A percentile compares a stretch with the other conserved stretches of the same genome.
Conservation (phyloP, 2,329 filamentous ascomycete genomes). For the Ceratocystis huliohia region DNA sequence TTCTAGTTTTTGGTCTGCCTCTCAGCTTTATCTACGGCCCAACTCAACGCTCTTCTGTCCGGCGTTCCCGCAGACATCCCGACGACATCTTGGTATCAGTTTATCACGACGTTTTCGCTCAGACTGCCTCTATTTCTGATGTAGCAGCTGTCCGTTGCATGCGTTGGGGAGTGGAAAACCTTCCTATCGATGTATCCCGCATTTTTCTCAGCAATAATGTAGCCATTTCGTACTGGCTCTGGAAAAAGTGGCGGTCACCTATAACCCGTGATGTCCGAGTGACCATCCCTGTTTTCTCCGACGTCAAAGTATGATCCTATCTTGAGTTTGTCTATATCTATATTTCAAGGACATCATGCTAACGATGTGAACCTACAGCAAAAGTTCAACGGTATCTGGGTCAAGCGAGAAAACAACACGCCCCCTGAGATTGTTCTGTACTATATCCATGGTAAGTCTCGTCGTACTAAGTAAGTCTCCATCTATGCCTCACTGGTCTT, state of each 20-base stretch:
- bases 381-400: conserved; percentile 55
- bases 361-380: conserved; percentile 17
- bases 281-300: conserved; percentile 46
- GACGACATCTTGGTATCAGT: conserved; percentile 19
- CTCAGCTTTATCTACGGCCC: conserved; percentile 15
- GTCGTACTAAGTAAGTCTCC: neutral
- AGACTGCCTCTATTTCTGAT: conserved; percentile 58
- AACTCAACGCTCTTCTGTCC: conserved; percentile 12
- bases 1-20: conserved; percentile 14
- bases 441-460: conserved; percentile 57
- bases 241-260: conserved; percentile 48
- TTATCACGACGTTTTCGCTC: conserved; percentile 41
- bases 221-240: conserved; percentile 59
- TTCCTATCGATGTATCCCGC: conserved; percentile 54
- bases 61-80: conserved; percentile 12
- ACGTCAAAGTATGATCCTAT: conserved; percentile 25
- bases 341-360: neutral
- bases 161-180: conserved; percentile 60
- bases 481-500: neutral
- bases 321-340: neutral
- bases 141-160: conserved; percentile 67
- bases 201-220: conserved; percentile 69
- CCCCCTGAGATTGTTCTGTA: conserved; percentile 67
- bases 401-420: conserved; percentile 45
- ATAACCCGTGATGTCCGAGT: conserved; percentile 49